Conservation (phyloP, 2,329 filamentous ascomycete genomes). For the Xylariomycetidae sp. region DNA sequence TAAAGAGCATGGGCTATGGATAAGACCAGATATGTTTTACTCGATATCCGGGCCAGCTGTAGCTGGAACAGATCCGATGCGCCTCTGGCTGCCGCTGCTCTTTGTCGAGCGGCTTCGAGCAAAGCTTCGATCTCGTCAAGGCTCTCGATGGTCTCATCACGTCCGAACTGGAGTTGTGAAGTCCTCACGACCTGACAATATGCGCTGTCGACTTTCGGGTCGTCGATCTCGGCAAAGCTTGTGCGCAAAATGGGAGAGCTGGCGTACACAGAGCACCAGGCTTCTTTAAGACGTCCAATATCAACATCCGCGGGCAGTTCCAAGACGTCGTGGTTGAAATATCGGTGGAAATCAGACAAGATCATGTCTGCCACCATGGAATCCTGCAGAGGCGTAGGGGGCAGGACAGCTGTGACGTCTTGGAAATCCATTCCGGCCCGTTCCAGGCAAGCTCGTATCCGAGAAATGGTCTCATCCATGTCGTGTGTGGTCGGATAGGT, state of each 20-base stretch:
- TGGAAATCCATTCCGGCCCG: constrained; percentile 28
- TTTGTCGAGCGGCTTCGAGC: constrained; percentile 30
- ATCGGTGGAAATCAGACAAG: constrained; percentile 64
- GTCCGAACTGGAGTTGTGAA: constrained; percentile 14
- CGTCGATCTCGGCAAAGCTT: constrained; percentile 60
- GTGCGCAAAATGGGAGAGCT: constrained; percentile 69
- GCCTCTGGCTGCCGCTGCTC: constrained; percentile 32
- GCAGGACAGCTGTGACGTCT: constrained; percentile 55
- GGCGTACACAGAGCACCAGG: constrained; percentile 56
- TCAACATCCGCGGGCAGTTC: constrained; percentile 52
- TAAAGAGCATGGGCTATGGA: constrained; percentile 85
- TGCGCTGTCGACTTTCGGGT: constrained; percentile 45
- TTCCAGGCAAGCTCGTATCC: constrained; percentile 33
- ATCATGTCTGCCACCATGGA: constrained; percentile 80
- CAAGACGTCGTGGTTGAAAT: constrained; percentile 81
- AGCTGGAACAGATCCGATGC: constrained; percentile 42
- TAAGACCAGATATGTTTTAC: constrained; percentile 44
- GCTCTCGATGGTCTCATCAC: constrained; percentile 16
- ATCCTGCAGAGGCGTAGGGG: constrained; percentile 79
- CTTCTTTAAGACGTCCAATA: constrained; percentile 45
- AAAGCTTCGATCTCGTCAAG: constrained; percentile 30
- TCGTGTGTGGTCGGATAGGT: background rate
- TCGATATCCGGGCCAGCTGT: constrained; percentile 30
- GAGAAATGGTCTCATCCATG: constrained; percentile 11
- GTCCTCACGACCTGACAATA: constrained; percentile 44